phyloP scores from a whole-genome alignment of 164 flowering plant genomes.

The Platanus orientalis region DNA sequence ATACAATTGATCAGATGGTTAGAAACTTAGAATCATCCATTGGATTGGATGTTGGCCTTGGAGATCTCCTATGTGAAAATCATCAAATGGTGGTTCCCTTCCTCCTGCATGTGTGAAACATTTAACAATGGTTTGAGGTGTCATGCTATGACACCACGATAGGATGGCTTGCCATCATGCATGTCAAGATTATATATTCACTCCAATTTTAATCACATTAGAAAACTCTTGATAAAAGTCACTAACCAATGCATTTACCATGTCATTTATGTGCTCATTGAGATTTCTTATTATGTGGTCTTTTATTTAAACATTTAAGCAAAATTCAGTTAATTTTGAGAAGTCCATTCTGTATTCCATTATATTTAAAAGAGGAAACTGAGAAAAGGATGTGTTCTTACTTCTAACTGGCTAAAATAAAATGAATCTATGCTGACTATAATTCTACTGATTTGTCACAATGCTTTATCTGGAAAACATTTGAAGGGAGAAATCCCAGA shows the following conservation, averaged over 20 bases:
- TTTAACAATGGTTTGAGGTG: background rate
- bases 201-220: no score
- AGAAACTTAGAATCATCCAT: background rate
- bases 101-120: background rate
- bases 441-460: constrained; percentile 32
- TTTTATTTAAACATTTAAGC: no score
- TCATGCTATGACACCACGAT: background rate
- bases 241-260: background rate
- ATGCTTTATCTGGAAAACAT: constrained; percentile 66
- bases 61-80: background rate
- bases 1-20: no score
- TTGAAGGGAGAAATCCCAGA: no score
- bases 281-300: no score
- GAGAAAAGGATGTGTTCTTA: background rate
- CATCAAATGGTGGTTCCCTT: background rate
- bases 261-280: background rate
- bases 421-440: background rate
- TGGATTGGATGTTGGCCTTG: background rate
- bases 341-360: background rate
- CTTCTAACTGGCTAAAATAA: background rate
- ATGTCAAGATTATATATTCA: background rate
- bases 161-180: background rate
- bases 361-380: background rate
- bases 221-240: no score
- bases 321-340: no score